These are phyloP conservation scores for Epichloe baconii DNA, from an alignment of 2,329 filamentous ascomycete species.

Conservation along the genomic window DNA sequence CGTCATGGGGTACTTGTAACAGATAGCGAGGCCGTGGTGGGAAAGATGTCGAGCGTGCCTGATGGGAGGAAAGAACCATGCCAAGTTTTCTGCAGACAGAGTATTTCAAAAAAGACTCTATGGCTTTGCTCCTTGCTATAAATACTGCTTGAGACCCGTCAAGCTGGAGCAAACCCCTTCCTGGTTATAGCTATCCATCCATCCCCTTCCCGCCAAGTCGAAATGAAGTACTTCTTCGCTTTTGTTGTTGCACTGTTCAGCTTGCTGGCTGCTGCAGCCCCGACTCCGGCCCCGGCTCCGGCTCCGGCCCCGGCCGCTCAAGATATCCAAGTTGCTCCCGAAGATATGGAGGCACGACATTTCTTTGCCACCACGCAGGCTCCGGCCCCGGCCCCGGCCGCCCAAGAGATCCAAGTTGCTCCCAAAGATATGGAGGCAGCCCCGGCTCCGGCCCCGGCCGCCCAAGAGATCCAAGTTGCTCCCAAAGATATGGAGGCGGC, in stretches of 20 bases:
- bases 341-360: neutral
- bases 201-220: neutral
- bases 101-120: no score
- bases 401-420: neutral
- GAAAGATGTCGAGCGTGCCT: no score
- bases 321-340: neutral
- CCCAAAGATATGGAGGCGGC: neutral
- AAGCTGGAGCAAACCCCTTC: no score
- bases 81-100: no score
- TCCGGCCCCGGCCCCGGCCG: neutral
- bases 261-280: conserved; percentile 7
- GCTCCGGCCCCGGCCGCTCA: neutral
- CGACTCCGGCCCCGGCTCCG: neutral
- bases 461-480: neutral
- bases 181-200: no score
- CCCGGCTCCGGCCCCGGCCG: neutral
- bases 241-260: conserved; percentile 7
- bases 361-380: no score
- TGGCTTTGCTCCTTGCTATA: no score
- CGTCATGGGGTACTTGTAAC: no score
- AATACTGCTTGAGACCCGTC: no score
- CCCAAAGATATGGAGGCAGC: neutral
- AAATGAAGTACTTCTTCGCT: conserved; percentile 7
- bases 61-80: no score
- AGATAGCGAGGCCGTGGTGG: no score